phyloP scores from a whole-genome alignment of 2,329 filamentous ascomycete species.

The Fusarium sp. region DNA sequence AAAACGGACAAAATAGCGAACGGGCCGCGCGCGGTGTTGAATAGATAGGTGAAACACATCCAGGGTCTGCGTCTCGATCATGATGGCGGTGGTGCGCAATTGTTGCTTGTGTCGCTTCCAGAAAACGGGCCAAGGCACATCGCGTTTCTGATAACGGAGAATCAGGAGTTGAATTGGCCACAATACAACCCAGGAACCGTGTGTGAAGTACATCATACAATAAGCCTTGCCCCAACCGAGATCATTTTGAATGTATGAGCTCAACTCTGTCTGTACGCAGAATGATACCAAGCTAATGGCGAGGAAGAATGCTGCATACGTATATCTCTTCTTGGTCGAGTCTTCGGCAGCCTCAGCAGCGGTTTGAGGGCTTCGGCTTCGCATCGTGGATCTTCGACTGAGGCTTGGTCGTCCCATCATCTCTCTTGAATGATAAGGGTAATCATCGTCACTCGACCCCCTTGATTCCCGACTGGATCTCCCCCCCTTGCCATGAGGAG shows the following conservation, averaged over 20 bases:
- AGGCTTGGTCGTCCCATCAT: constrained; percentile 48
- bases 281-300: constrained; percentile 87
- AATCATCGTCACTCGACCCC: constrained; percentile 43
- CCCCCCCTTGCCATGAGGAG: constrained; percentile 31
- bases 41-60: constrained; percentile 66
- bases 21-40: constrained; percentile 56
- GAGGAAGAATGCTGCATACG: constrained; percentile 87
- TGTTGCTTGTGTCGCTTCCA: constrained; percentile 75
- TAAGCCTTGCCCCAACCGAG: constrained; percentile 98
- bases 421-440: constrained; percentile 46
- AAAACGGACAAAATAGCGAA: constrained; percentile 80
- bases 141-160: constrained; percentile 81
- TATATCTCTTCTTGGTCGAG: constrained; percentile 82
- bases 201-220: constrained; percentile 98
- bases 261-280: constrained; percentile 94
- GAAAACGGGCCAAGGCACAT: constrained; percentile 84
- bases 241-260: constrained; percentile 92
- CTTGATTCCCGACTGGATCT: constrained; percentile 34
- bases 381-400: constrained; percentile 72
- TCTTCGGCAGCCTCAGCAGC: constrained; percentile 53
- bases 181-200: constrained; percentile 91
- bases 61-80: constrained; percentile 85
- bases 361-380: constrained; percentile 78
- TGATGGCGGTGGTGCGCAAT: constrained; percentile 72
- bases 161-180: constrained; percentile 89